A percentile compares a stretch with the other conserved stretches of the same genome.
These are phyloP conservation scores for Mycotypha africana DNA, from an alignment of 371 early-diverging fungal species.

Conservation along the genomic window DNA sequence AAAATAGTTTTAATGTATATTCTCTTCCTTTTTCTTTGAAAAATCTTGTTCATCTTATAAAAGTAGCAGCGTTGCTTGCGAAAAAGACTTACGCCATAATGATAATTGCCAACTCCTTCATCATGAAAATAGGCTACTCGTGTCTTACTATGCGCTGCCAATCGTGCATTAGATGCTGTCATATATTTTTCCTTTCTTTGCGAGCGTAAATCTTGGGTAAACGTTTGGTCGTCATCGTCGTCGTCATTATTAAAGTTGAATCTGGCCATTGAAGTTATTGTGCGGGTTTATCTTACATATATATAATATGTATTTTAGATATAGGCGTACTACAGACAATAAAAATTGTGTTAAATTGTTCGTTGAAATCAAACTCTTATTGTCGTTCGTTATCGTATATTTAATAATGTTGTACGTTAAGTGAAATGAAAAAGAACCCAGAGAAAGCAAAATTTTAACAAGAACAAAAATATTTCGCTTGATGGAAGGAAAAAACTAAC, in stretches of 20 bases:
- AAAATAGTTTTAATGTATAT: neutral
- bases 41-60: neutral
- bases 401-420: no score
- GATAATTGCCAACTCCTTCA: conserved; percentile 84
- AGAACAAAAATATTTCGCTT: no score
- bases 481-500: no score
- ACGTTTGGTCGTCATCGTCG: conserved; percentile 31
- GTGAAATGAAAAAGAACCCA: no score
- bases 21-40: neutral
- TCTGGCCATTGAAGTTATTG: conserved; percentile 21
- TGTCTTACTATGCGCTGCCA: conserved; percentile 48
- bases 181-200: conserved; percentile 32
- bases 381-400: no score
- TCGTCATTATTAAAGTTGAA: conserved; percentile 24
- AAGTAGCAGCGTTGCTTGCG: no score
- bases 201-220: conserved; percentile 33
- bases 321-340: no score
- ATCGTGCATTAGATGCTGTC: conserved; percentile 22
- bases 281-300: no score
- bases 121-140: conserved; percentile 85
- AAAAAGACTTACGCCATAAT: conserved; percentile 83
- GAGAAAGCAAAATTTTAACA: no score
- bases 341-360: no score
- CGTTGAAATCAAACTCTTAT: no score
- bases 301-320: no score